Conservation (phyloP, 768 basidiomycete genomes). For the Auricularia sp. region DNA sequence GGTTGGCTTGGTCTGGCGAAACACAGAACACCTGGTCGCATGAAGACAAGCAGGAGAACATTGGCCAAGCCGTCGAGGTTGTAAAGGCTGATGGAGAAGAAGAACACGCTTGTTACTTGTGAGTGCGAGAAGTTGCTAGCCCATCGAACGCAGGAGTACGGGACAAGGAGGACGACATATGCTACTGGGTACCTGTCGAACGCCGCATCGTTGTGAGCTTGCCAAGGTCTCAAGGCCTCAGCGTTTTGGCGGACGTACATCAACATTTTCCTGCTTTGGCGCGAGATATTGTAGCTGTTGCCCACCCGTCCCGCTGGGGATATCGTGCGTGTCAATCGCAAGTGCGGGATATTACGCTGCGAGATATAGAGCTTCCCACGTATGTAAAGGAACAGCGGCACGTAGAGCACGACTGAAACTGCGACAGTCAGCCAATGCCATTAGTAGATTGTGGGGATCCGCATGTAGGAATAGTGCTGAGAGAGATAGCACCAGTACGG, state of each 20-base stretch:
- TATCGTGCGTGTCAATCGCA: too few species aligned
- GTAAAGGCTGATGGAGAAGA: background rate
- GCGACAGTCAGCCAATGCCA: constrained; percentile 37
- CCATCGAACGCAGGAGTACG: too few species aligned
- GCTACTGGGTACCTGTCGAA: too few species aligned
- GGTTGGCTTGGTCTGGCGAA: background rate
- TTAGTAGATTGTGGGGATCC: constrained; percentile 32
- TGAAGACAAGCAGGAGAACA: background rate
- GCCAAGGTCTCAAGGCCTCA: too few species aligned
- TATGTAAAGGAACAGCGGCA: constrained; percentile 29
- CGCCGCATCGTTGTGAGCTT: too few species aligned
- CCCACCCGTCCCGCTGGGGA: too few species aligned
- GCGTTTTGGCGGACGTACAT: too few species aligned
- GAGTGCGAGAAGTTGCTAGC: too few species aligned
- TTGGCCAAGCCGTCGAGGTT: background rate
- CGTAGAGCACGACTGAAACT: constrained; percentile 25
- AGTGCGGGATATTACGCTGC: constrained; percentile 4
- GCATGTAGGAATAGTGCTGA: constrained; percentile 17
- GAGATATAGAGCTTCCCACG: constrained; percentile 25
- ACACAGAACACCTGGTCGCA: background rate
- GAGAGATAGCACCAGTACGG: constrained; percentile 34
- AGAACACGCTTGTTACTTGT: too few species aligned
- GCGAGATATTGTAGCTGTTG: too few species aligned
- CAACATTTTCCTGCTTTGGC: too few species aligned
- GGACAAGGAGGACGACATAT: too few species aligned